Evolutionary conservation across 2,329 filamentous ascomycete species (phyloP).

Genomic region (Beauveria varroae): DNA sequence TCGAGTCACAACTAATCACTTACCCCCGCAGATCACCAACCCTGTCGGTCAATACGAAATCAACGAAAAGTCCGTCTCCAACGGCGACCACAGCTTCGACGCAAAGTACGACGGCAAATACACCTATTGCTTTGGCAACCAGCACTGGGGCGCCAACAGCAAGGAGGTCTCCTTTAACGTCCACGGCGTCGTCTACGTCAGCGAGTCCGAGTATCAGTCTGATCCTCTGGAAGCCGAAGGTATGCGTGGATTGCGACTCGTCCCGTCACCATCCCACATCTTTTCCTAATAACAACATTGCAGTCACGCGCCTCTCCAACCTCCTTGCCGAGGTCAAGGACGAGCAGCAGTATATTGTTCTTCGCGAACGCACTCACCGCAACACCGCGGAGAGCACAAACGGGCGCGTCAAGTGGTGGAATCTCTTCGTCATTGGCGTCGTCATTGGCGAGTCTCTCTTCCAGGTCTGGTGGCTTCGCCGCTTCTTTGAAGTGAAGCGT

Average conservation of each 20-base stretch:
- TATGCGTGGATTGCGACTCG: slow-evolving; percentile 27
- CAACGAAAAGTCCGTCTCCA: slow-evolving; percentile 73
- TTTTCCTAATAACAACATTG: neutral
- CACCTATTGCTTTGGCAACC: slow-evolving; percentile 98
- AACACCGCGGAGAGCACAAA: slow-evolving; percentile 99
- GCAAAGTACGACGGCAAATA: slow-evolving; percentile 82
- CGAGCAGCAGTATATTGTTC: slow-evolving; percentile 93
- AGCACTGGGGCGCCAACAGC: slow-evolving; percentile 90
- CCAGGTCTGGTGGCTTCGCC: slow-evolving; percentile 98
- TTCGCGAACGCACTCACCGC: slow-evolving; percentile 90
- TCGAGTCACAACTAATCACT: slow-evolving; percentile 14
- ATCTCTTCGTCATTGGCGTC: slow-evolving; percentile 86
- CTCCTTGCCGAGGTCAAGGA: slow-evolving; percentile 90
- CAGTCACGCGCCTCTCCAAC: slow-evolving; percentile 77
- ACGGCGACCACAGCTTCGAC: slow-evolving; percentile 88
- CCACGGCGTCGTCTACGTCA: slow-evolving; percentile 95
- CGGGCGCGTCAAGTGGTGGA: slow-evolving; percentile 98
- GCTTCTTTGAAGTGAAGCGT: slow-evolving; percentile 87
- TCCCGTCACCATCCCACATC: neutral
- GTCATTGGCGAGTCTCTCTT: slow-evolving; percentile 89
- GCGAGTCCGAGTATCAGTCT: slow-evolving; percentile 72
- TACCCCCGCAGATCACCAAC: slow-evolving; percentile 58
- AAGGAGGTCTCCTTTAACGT: slow-evolving; percentile 99
- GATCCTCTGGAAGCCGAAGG: slow-evolving; percentile 90
- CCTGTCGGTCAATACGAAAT: slow-evolving; percentile 69